A percentile compares a stretch with the other conserved stretches of the same genome.
phyloP scores from a whole-genome alignment of 257 asterid species.

The Haberlea rhodopensis region DNA sequence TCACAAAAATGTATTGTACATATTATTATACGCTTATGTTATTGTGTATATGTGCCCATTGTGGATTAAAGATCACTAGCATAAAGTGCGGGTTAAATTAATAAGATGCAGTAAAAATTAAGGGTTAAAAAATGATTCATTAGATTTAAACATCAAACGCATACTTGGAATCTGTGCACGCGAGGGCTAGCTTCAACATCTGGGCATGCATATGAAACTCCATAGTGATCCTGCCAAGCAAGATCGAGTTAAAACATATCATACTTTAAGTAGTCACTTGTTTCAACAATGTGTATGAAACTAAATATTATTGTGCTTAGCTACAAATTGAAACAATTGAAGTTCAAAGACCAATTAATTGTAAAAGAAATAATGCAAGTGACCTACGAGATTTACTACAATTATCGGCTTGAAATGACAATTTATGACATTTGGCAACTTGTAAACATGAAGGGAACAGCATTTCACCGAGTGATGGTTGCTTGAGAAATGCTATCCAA shows the following conservation, averaged over 20 bases:
- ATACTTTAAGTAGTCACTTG: slow-evolving; percentile 12
- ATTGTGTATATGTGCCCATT: neutral
- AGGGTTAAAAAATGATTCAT: slow-evolving; percentile 11
- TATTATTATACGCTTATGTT: no score
- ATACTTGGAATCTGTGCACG: slow-evolving; percentile 70
- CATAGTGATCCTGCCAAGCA: slow-evolving; percentile 59
- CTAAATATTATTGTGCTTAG: slow-evolving; percentile 16
- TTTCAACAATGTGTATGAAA: slow-evolving; percentile 10
- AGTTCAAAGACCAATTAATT: slow-evolving; percentile 9
- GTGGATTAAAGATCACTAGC: neutral
- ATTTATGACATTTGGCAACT: slow-evolving; percentile 19
- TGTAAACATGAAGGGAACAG: neutral
- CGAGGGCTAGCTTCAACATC: slow-evolving; percentile 71
- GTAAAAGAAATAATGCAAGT: slow-evolving; percentile 17
- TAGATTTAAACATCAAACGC: slow-evolving; percentile 26
- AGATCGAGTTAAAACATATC: slow-evolving; percentile 24
- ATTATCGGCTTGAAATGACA: slow-evolving; percentile 21
- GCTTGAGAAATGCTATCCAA: slow-evolving; percentile 12
- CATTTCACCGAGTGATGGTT: slow-evolving; percentile 5
- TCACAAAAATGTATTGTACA: neutral
- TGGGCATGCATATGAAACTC: slow-evolving; percentile 50
- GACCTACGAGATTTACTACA: neutral
- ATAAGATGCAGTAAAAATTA: slow-evolving; percentile 19
- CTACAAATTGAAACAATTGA: slow-evolving; percentile 1
- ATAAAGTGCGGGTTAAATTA: slow-evolving; percentile 3